Evolutionary conservation across 768 basidiomycete genomes (phyloP).

Genomic region (Kwoniella sp.): DNA sequence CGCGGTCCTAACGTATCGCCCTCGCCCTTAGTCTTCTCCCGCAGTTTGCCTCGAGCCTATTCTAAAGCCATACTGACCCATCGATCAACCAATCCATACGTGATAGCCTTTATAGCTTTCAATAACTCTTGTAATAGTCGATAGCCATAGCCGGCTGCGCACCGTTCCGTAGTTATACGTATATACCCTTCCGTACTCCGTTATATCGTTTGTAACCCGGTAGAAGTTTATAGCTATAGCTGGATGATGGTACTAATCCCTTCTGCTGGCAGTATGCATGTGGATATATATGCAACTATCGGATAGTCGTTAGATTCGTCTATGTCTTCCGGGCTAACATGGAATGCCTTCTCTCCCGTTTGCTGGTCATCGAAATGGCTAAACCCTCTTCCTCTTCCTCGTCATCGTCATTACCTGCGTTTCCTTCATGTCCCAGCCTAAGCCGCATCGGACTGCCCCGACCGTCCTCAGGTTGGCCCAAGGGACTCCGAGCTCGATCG

Average conservation of each 20-base stretch:
- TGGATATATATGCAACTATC: too few relatives aligned
- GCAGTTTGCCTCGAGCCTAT: slow-evolving; percentile 13
- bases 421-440: not conserved
- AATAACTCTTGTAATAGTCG: too few relatives aligned
- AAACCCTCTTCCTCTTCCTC: slow-evolving; percentile 39
- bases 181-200: too few relatives aligned
- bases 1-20: not conserved
- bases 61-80: slow-evolving; percentile 7
- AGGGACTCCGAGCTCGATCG: slow-evolving; percentile 16
- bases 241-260: too few relatives aligned
- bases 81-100: too few relatives aligned
- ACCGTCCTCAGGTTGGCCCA: slow-evolving; percentile 2
- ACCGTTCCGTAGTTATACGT: too few relatives aligned
- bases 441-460: not conserved
- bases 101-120: too few relatives aligned
- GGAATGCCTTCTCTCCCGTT: slow-evolving; percentile 11
- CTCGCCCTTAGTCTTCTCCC: slow-evolving; percentile 7
- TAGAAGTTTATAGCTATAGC: too few relatives aligned
- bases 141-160: too few relatives aligned
- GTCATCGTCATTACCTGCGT: slow-evolving; percentile 10
- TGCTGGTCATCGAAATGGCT: slow-evolving; percentile 35
- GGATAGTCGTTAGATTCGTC: too few relatives aligned
- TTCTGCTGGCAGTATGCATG: too few relatives aligned
- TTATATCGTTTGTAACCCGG: too few relatives aligned
- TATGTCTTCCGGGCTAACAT: slow-evolving; percentile 10